Base-by-base conservation (phyloP, 2,329 filamentous ascomycete genomes). In the Fusarium duplospermum region DNA sequence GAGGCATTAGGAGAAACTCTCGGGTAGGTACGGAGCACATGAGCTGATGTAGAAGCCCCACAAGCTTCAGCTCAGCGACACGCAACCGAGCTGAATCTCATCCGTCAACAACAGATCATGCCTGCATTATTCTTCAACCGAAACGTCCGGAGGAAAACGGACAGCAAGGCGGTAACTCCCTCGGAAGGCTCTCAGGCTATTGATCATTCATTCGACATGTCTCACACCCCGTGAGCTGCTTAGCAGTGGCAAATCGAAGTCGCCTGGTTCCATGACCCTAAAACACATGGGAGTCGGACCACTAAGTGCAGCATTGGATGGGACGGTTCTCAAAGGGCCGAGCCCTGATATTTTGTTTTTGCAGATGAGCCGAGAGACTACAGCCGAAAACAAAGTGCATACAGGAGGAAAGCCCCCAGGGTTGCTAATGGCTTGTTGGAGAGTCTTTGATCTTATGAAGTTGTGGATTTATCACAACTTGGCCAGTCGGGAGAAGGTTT, bases 401-500 rank as follows among this genome's bases (percentile, higher is more conserved):
- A 24, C 13, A 10, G 22, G 14, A 2, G 2, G 3, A 18, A 47
- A 47, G 10, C 20, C 10, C 14, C 4, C 1, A 18, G 8, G 22
- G 14, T 47, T 47, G 5, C 20, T 4, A 2, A 47, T 47, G 7
- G 8, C 14, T 47, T 22, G 14, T 18, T 47, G 14, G 22, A 18
- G 22, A 47, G 22, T 47, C 42, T 47, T 47, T 27, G 22, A 7
- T 27, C 22, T 47, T 27, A 47, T 18, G 14, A 27, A 27, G 42
- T 47, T 27, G 16, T 18, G 2, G 10, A 47, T 9, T 47, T 3
- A 47, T 18, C 14, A 47, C 22, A 27, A 27, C 7, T 10, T 47
- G 22, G 4, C 42, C 22, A 45, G 22, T 52, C 62, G 63, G 63
- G 40, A 60, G 63, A 65, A 65, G 27, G 20, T 50, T 65, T 65